A percentile compares a stretch with the other conserved stretches of the same genome.
Conservation (phyloP, 345 rosid genomes). For the Acer yangbiense region DNA sequence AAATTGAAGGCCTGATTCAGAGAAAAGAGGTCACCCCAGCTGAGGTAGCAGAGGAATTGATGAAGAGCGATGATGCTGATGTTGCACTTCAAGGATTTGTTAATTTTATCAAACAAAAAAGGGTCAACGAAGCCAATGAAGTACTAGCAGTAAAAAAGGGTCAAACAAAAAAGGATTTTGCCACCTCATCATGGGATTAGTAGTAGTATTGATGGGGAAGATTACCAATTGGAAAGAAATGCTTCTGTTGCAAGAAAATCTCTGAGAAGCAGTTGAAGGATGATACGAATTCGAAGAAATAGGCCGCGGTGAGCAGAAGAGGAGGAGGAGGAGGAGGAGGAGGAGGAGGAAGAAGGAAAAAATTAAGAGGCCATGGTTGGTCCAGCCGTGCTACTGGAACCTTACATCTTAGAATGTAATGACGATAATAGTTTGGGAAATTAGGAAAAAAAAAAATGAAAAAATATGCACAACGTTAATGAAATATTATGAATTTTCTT, state of each 20-base stretch:
- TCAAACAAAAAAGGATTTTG: too few species aligned
- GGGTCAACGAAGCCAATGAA: conserved; percentile 13
- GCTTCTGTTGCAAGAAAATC: neutral
- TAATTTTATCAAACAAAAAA: conserved; percentile 35
- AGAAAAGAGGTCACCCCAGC: conserved; percentile 47
- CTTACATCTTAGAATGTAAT: too few species aligned
- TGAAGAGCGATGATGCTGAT: conserved; percentile 55
- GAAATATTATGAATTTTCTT: too few species aligned
- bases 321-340: too few species aligned
- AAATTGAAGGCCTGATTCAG: conserved; percentile 38
- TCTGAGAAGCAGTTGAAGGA: neutral
- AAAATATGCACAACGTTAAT: too few species aligned
- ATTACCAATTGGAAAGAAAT: neutral
- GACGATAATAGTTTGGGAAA: too few species aligned
- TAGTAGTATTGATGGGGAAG: neutral
- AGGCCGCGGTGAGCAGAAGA: neutral
- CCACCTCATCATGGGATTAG: too few species aligned
- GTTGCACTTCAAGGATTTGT: conserved; percentile 40
- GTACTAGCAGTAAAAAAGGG: too few species aligned
- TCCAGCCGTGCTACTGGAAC: too few species aligned
- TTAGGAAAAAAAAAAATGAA: too few species aligned
- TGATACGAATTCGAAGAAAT: neutral
- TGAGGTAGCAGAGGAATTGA: conserved; percentile 55
- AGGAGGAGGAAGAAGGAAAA: neutral
- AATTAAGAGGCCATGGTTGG: neutral